A percentile compares a stretch with the other conserved stretches of the same genome.
Conservation (phyloP, 2,329 filamentous ascomycete genomes). For the Helotiales sp. region DNA sequence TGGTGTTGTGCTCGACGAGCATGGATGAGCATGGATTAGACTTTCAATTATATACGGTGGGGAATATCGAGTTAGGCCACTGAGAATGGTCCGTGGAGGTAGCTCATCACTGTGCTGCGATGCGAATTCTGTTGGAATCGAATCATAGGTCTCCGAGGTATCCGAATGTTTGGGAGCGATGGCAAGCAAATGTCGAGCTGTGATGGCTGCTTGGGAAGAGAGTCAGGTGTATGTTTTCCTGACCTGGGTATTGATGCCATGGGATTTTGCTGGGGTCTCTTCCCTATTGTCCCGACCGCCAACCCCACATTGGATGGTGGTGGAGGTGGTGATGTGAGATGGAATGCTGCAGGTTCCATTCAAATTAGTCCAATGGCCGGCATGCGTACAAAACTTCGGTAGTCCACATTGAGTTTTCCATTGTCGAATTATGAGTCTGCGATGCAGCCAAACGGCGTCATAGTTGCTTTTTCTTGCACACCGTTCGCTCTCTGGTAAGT, state of each 20-base stretch:
- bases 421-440: constrained; percentile 20
- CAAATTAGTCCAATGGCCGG: constrained; percentile 17
- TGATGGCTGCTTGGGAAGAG: constrained; percentile 8
- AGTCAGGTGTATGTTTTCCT: constrained; percentile 4
- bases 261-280: constrained; percentile 1
- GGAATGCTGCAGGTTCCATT: constrained; percentile 7
- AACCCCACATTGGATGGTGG: constrained; percentile 11
- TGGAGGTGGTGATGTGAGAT: background rate
- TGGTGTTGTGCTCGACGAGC: constrained; percentile 17
- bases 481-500: background rate
- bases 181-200: constrained; percentile 2
- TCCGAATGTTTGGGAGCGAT: background rate
- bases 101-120: background rate
- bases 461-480: constrained; percentile 17
- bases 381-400: constrained; percentile 8
- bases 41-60: background rate
- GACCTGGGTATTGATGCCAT: constrained; percentile 2
- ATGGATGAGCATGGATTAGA: background rate
- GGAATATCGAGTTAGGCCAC: background rate
- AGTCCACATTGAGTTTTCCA: constrained; percentile 19
- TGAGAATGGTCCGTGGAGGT: background rate
- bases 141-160: background rate
- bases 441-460: constrained; percentile 16
- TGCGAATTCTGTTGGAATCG: background rate
- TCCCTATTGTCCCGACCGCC: constrained; percentile 2